Evolutionary conservation across 2,329 filamentous ascomycete species (phyloP), one percentile per base, ranked within the genome.

Genomic region (Coniochaeta hoffmannii): DNA sequence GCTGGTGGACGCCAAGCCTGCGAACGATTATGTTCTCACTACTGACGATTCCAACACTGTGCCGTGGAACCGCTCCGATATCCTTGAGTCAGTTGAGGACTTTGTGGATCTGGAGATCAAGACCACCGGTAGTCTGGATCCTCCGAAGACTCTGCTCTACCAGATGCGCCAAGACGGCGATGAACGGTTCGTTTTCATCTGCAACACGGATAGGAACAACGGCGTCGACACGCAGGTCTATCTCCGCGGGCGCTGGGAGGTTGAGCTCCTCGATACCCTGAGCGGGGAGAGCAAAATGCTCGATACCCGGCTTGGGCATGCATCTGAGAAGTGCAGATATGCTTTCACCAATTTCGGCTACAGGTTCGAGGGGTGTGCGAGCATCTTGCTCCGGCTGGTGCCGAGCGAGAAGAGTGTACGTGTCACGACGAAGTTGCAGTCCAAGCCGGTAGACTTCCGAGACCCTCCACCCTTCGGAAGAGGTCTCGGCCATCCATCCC

Each of bases 141-240:
- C 52, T 0, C 28, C 59, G 0, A 32, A 63, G 2, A 62, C 59
- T 14, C 32, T 68, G 6, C 55, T 69, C 1, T 64, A 69, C 52
- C 66, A 69, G 38, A 64, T 69, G 59, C 61, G 67, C 11, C 56
- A 68, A 26, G 67, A 68, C 26, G 61, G 53, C 4, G 59, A 64
- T 10, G 57, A 65, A 11, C 60, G 62, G 8, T 68, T 64, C 35
- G 54, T 67, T 1, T 69, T 69, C 52, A 61, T 68, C 53, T 68
- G 66, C 57, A 69, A 69, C 28, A 65, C 61, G 12, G 63, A 68
- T 32, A 61, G 65, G 2, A 59, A 53, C 11, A 58, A 56, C 1
- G 53, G 61, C 0, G 51, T 60, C 7, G 55, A 62, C 19, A 63
- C 63, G n/a, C 54, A 41, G 5, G 56, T 68, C 1, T 53, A 58